phyloP scores from a whole-genome alignment of 768 basidiomycete species.

The Mycena vulgaris region DNA sequence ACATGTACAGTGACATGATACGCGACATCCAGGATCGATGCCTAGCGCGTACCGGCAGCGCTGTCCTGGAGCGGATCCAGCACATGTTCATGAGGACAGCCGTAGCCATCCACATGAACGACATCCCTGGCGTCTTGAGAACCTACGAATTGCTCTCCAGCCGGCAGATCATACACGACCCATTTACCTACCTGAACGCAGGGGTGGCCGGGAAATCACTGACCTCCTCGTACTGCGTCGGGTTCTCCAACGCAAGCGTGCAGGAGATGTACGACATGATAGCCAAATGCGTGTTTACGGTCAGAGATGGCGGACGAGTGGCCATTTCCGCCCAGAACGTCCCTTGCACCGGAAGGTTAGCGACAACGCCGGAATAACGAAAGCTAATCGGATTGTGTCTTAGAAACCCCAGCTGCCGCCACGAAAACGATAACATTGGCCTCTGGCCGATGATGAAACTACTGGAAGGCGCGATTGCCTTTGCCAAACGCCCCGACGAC shows the following conservation, averaged over 20 bases:
- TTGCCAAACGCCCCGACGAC: not conserved
- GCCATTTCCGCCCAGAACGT: not conserved
- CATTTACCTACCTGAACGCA: not conserved
- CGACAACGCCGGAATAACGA: too few relatives aligned
- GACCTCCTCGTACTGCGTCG: too few relatives aligned
- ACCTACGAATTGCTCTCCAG: not conserved
- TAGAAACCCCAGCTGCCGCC: not conserved
- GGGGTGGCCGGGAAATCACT: too few relatives aligned
- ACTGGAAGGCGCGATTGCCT: not conserved
- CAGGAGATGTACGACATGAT: not conserved
- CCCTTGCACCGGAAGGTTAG: not conserved
- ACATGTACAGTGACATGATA: not conserved
- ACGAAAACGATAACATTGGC: not conserved
- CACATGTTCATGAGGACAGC: constrained; percentile 5
- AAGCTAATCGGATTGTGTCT: too few relatives aligned
- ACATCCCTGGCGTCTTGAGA: not conserved
- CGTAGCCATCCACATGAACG: not conserved
- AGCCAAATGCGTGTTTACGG: not conserved
- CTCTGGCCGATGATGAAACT: not conserved
- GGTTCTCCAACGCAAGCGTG: too few relatives aligned
- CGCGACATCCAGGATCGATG: not conserved
- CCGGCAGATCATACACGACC: not conserved
- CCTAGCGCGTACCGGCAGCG: not conserved
- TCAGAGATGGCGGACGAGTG: not conserved
- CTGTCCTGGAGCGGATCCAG: not conserved